Conservation (phyloP, 768 basidiomycete species). For the Strobilomyces dryophilus region DNA sequence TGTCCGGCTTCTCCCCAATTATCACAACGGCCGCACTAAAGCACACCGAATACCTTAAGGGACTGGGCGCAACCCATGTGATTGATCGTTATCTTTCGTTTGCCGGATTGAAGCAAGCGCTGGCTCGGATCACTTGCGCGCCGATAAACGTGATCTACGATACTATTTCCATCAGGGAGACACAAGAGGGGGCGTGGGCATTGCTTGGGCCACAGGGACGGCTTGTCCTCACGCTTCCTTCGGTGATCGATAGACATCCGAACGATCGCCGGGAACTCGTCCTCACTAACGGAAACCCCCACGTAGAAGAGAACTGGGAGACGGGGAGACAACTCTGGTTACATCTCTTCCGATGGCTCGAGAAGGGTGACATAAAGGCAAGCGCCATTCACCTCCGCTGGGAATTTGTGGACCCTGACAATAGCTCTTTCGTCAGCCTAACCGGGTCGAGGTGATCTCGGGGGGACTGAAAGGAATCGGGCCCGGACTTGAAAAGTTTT, state of each 20-base stretch:
- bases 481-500: slow-evolving; percentile 39
- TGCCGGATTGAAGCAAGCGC: slow-evolving; percentile 30
- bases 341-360: slow-evolving; percentile 26
- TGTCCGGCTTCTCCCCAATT: slow-evolving; percentile 38
- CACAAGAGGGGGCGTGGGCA: slow-evolving; percentile 35
- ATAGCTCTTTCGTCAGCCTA: slow-evolving; percentile 33
- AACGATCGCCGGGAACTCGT: slow-evolving; percentile 28
- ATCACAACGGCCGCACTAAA: slow-evolving; percentile 34
- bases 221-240: slow-evolving; percentile 33
- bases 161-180: slow-evolving; percentile 35
- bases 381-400: neutral
- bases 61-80: slow-evolving; percentile 32
- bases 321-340: slow-evolving; percentile 30
- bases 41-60: slow-evolving; percentile 32
- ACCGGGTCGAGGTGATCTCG: slow-evolving; percentile 37
- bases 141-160: slow-evolving; percentile 37
- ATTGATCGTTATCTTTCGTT: slow-evolving; percentile 30
- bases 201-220: slow-evolving; percentile 36
- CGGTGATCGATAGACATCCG: slow-evolving; percentile 26
- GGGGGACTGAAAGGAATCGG: slow-evolving; percentile 41
- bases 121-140: slow-evolving; percentile 35
- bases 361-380: slow-evolving; percentile 31
- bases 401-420: neutral
- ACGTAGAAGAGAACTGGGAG: slow-evolving; percentile 32
- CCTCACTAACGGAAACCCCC: slow-evolving; percentile 32